A percentile compares a stretch with the other conserved stretches of the same genome.
Evolutionary conservation across 768 basidiomycete genomes (phyloP).

Genomic region (Amanita rubescens): DNA sequence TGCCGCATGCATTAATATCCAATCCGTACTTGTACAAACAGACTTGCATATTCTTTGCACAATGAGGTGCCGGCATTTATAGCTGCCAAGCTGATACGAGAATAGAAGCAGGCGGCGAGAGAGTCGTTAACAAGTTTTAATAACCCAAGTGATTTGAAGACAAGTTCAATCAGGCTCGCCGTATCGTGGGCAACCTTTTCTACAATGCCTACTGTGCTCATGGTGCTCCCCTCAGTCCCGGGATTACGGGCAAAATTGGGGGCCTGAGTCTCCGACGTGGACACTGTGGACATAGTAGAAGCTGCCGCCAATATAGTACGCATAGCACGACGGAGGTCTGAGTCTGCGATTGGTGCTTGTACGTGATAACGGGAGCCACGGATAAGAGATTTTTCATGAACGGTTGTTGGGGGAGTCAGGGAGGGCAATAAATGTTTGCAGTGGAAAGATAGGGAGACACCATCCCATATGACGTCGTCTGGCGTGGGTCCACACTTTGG

Average conservation of each 20-base stretch:
- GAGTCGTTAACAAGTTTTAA: neutral
- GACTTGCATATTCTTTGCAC: neutral
- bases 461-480: constrained; percentile 26
- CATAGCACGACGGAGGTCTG: neutral
- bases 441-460: constrained; percentile 24
- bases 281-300: too few relatives aligned
- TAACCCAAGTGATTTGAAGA: too few relatives aligned
- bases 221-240: too few relatives aligned
- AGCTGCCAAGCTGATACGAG: neutral
- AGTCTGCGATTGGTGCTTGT: neutral
- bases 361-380: neutral
- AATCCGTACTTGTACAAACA: neutral
- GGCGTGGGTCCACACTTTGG: constrained; percentile 20
- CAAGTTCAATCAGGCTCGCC: too few relatives aligned
- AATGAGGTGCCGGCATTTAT: neutral
- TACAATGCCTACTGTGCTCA: too few relatives aligned
- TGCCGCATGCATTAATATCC: neutral
- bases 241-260: too few relatives aligned
- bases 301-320: neutral
- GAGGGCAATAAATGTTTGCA: constrained; percentile 18
- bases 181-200: too few relatives aligned
- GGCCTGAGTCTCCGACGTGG: too few relatives aligned
- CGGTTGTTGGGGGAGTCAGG: constrained; percentile 12
- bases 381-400: neutral
- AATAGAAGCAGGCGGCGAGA: neutral